Base-by-base conservation (phyloP, 2,329 filamentous ascomycete species). In the Phoma sp. region DNA sequence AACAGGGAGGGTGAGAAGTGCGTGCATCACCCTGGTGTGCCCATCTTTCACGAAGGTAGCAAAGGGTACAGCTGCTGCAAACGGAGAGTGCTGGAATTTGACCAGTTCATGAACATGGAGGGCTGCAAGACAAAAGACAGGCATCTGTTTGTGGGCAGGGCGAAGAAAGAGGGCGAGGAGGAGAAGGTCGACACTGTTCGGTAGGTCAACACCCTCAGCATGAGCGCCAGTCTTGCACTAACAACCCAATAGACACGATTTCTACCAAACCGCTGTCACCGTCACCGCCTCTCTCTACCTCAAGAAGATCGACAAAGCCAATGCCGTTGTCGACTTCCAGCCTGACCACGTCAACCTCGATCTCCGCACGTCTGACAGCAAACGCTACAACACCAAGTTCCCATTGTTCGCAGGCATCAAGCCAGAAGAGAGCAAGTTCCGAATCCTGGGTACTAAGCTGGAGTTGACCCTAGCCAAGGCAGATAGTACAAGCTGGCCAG, bases 11-110 rank as follows among this genome's bases (percentile, higher is more conserved):
- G 81, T 1, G 93, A 97, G 80, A 82, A 85, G 58, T 99, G 95
- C 73, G 83, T 91, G 41, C 88, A 96, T 71, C 95, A 99, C 77
- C 93, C 95, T 0, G 95, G 95, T 4, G 86, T 84, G 21, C 91
- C 95, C 22, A 88, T 99, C 64, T 99, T 99, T 79, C 95, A 99
- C 75, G 95, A 99, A 80, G 95, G 95, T 32, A 96, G 91, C 49
- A 99, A 99, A 81, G 95, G 95, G 1, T 99, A 95, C 83, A 92
- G 88, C 56, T 99, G 95, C 81, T 99, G 95, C 80, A 98, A 98
- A 84, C 84, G 92, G 68, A 85, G 92, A 33, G 95, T 99, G 54
- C 80, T 99, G 55, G 95, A 99, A 73, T 99, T 99, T 76, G 93
- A 99, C 74, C 89, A 98, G 76, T 99, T 99, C 78, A 88, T 99